Conservation (phyloP, 2,329 filamentous ascomycete genomes). For the Diaporthe nobilis region DNA sequence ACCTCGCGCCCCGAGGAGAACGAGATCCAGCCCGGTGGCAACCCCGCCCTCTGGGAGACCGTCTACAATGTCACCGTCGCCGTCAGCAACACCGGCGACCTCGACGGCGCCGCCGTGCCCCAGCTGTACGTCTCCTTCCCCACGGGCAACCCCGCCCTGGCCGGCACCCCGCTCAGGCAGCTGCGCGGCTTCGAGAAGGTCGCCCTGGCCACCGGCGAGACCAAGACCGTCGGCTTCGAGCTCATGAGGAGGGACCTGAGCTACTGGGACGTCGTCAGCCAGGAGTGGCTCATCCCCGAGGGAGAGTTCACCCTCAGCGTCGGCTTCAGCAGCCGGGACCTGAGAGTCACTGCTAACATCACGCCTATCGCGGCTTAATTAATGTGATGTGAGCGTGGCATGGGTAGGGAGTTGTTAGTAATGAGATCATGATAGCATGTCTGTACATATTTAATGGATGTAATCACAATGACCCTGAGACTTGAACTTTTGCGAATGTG, state of each 20-base stretch:
- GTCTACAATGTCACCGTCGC: constrained; percentile 63
- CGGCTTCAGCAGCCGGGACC: constrained; percentile 50
- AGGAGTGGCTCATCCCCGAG: constrained; percentile 57
- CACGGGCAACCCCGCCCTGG: constrained; percentile 49
- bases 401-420: neutral
- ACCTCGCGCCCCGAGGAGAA: constrained; percentile 60
- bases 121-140: constrained; percentile 72
- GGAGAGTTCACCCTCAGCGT: constrained; percentile 50
- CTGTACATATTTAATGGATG: constrained; percentile 21
- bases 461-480: neutral
- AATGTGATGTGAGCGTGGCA: neutral
- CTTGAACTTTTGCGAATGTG: neutral
- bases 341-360: constrained; percentile 33
- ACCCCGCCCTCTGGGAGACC: constrained; percentile 68
- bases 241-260: constrained; percentile 64
- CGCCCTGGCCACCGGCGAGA: constrained; percentile 57
- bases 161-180: constrained; percentile 62
- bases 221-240: constrained; percentile 57
- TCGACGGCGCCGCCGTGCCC: constrained; percentile 67
- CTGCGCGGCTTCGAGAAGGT: constrained; percentile 68
- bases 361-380: constrained; percentile 37
- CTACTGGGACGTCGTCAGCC: constrained; percentile 61
- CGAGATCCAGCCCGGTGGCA: constrained; percentile 64
- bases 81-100: constrained; percentile 66
- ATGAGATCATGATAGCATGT: constrained; percentile 30